Base-by-base conservation (phyloP, 805 yeast genomes). In the Pichia ethanolica region DNA sequence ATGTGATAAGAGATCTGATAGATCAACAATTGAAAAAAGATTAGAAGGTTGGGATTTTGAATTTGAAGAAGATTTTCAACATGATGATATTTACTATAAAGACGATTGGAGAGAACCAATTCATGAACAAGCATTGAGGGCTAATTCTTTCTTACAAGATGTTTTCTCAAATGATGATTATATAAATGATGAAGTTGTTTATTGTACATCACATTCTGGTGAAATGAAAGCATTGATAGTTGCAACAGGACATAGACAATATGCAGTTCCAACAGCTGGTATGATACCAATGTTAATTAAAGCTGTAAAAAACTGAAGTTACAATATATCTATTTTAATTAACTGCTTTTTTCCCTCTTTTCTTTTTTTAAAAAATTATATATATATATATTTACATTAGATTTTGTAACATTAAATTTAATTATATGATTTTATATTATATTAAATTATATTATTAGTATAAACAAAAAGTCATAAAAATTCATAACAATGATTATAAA, bases 251-350 rank as follows among this genome's bases (percentile, higher is more conserved):
- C 86, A 82, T 59, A 70, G 85, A 49, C 67, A 71, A n/a, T 75
- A 80, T 57, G 71, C 79, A 27, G 73, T 82, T 42, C 74, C 81
- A 34, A 81, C 86, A 1, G 86, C 86, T 7, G 83, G 83, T n/a
- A 74, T 80, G 71, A 77, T 82, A 12, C 81, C 82, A 4, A 68
- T 78, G 33, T 77, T 81, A 4, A 72, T 81, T 26, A 77, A 75
- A 58, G 83, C 64, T 8, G 58, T 62, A 34, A 34, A 34, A 12
- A 34, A 34, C n/a, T 34, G 3, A 9, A 30, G 9, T 7, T 30
- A 7, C 32, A 7, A 30, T 30, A 7, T 3, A 30, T 30, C 1
- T 2, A 3, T 30, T 30, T 7, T 9, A 3, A 6, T 7, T 30
- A 7, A 30, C 3, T 20, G 20, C 20, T 20, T 30, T 30, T 30